A percentile compares a stretch with the other conserved stretches of the same genome.
Conservation (phyloP, 805 yeast genomes). For the Kodamaea nitidulidarum region DNA sequence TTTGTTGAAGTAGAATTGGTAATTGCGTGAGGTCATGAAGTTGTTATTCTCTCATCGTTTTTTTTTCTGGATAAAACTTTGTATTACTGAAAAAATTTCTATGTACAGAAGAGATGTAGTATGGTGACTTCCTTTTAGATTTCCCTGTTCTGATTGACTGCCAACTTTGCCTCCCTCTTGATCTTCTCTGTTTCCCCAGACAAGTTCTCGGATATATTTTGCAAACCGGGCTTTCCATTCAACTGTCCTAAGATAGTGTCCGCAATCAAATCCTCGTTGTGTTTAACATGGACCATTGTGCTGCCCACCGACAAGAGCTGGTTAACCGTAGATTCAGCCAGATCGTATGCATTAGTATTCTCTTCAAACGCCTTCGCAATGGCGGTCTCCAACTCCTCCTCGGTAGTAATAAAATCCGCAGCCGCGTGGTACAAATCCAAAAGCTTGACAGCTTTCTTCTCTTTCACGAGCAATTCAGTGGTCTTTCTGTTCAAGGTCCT, state of each 20-base stretch:
- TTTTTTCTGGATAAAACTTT: slow-evolving; percentile 1
- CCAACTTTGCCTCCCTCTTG: slow-evolving; percentile 35
- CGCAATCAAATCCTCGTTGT: slow-evolving; percentile 30
- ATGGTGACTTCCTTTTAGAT: not conserved
- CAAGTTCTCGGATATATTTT: slow-evolving; percentile 34
- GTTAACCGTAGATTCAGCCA: slow-evolving; percentile 29
- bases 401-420: slow-evolving; percentile 66
- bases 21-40: slow-evolving; percentile 13
- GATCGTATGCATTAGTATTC: slow-evolving; percentile 32
- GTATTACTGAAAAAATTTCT: slow-evolving; percentile 2
- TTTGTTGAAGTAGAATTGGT: slow-evolving; percentile 24
- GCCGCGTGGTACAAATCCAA: slow-evolving; percentile 72
- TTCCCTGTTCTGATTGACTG: slow-evolving; percentile 19
- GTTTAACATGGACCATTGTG: slow-evolving; percentile 25
- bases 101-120: slow-evolving; percentile 1
- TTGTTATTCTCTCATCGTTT: slow-evolving; percentile 2
- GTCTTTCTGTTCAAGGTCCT: slow-evolving; percentile 63
- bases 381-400: slow-evolving; percentile 55
- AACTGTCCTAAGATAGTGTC: slow-evolving; percentile 39
- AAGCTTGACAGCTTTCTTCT: slow-evolving; percentile 51
- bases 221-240: slow-evolving; percentile 40
- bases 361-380: slow-evolving; percentile 55
- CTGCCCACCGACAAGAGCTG: slow-evolving; percentile 31
- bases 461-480: slow-evolving; percentile 48
- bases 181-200: slow-evolving; percentile 36